Base-by-base conservation (phyloP, 306 rosid genomes). In the Vigna nakashimae region DNA sequence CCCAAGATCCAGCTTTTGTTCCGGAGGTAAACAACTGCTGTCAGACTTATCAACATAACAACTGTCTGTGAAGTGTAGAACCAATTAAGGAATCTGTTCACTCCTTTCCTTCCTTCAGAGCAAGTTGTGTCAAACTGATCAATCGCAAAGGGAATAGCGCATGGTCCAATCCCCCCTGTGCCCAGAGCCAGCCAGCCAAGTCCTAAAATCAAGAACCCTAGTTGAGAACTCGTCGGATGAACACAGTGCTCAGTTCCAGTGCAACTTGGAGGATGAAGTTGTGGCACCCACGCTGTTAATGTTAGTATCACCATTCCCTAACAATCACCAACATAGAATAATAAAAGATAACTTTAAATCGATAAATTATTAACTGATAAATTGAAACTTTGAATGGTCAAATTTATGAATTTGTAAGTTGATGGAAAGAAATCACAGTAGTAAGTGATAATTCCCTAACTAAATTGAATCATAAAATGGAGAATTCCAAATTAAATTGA, bases 91-190 rank as follows among this genome's bases (percentile, higher is more conserved):
- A 79, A 89, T 32, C 83, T 77, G 5, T 22, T 75, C 14, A 73
- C 73, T 71, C 91, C 90, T 68, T 79, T 63, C 40, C 88, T 77
- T 38, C 92, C 93, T 74, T 86, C 69, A 0, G n/a, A 67, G 1
- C 90, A 81, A 32, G 81, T 81, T 3, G 78, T 50, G 17, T 89
- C 91, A 49, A 87, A 89, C 30, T 89, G 92, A 13, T 87, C 91
- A 7, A 91, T 71, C 6, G 90, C 87, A 42, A 91, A 86, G 2
- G 93, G 89, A 15, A 87, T 74, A 40, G 87, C 84, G 65, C 91
- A 89, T 7, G 91, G 92, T 36, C 86, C 42, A 18, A 91, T 91
- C 32, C 91, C 93, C 3, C 84, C 96, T 1, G 82, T 68, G 11
- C 96, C 93, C 2, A 89, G 40, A 14, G 87, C 80, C 22, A 91